Conservation (phyloP, 2,329 filamentous ascomycete genomes). For the Arthrobotrys megalospora region DNA sequence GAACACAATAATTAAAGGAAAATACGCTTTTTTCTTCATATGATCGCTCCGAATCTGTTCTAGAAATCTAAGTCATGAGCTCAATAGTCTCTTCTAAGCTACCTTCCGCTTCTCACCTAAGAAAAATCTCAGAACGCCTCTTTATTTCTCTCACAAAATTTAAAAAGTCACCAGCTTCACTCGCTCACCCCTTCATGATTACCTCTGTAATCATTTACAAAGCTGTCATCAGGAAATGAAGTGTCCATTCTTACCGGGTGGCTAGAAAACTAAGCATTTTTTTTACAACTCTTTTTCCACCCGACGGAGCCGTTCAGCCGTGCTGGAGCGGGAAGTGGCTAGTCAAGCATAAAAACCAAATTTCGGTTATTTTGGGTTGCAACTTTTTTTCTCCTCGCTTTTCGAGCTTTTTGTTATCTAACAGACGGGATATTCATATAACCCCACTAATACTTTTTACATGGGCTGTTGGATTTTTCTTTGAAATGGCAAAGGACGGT, state of each 20-base stretch:
- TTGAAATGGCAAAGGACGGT: too few relatives aligned
- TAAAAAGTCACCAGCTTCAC: slow-evolving; percentile 16
- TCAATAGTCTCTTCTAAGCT: background rate
- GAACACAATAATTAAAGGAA: background rate
- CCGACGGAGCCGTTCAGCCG: slow-evolving; percentile 13
- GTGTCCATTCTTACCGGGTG: background rate
- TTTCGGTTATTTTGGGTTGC: slow-evolving; percentile 39
- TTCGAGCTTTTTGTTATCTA: background rate
- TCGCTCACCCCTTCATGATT: background rate
- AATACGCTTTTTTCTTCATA: slow-evolving; percentile 5
- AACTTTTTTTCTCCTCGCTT: background rate
- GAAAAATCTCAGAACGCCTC: background rate
- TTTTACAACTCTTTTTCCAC: slow-evolving; percentile 14
- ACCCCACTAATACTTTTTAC: too few relatives aligned
- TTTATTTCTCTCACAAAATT: background rate
- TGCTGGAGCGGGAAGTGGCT: background rate
- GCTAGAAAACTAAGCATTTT: slow-evolving; percentile 4
- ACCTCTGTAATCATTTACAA: background rate
- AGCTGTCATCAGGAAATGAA: slow-evolving; percentile 11
- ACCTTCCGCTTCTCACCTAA: slow-evolving; percentile 5
- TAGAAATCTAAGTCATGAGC: background rate
- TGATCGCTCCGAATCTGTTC: background rate
- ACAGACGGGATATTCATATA: background rate
- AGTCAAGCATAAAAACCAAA: slow-evolving; percentile 40
- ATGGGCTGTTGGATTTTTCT: too few relatives aligned